Base-by-base conservation (phyloP, 2,329 filamentous ascomycete species). In the Fusarium begoniae region DNA sequence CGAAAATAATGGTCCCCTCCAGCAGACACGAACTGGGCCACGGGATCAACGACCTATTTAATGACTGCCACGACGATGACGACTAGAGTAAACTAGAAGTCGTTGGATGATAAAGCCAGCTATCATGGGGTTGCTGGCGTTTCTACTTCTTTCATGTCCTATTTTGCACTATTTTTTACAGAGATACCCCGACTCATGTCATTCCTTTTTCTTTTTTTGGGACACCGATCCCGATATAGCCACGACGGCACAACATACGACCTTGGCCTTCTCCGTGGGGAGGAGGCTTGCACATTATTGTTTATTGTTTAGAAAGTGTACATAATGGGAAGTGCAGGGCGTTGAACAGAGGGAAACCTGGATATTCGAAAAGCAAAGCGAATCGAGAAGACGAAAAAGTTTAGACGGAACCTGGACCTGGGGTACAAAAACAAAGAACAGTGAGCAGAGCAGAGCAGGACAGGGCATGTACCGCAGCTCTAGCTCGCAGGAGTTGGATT, bases 141-240 rank as follows among this genome's bases (percentile, higher is more conserved):
- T 72, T 71, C 50, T 62, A 64, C 62, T 70, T 70, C 53, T 75
- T 71, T 54, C 45, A 55, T 71, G 56, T 71, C 51, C 53, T 66
- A 69, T 73, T 70, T 63, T 65, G 54, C 63, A 44, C 40, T 35
- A 58, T 67, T 48, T 50, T 61, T 75, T 66, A 55, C 70, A 63
- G 76, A 78, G 76, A 78, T 78, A 78, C 76, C 76, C 76, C 76
- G 73, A 78, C 76, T 78, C 76, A 69, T 72, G 76, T 76, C 76
- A 77, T 73, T 78, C 76, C 76, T 78, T 77, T 69, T 69, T 43
- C 47, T 41, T 70, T 70, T 66, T 65, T 53, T 58, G 66, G 70
- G 69, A 50, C n/a, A 35, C 41, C 28, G 18, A 35, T 57, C 64
- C 72, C 61, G 43, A 65, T 62, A 70, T 69, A 67, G 74, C 75